Percentiles rank a stretch among this genome's conserved stretches.
Conservation (phyloP, 2,329 filamentous ascomycete species). For the Neobulgaria alba region DNA sequence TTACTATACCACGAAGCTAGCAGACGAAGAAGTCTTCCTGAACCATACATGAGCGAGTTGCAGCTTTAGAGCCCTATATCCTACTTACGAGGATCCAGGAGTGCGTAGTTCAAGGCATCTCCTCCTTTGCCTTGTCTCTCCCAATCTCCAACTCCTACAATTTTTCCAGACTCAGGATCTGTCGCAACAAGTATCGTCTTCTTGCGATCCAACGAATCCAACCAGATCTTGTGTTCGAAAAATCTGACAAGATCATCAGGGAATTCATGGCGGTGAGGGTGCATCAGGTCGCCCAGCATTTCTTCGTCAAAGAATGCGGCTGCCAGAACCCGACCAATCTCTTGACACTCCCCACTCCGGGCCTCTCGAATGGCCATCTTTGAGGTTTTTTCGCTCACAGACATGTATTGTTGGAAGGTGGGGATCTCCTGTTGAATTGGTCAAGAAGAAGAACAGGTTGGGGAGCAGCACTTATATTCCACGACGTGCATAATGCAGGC, state of each 20-base stretch:
- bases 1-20: not conserved
- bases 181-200: not conserved
- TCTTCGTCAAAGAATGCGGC: conserved; percentile 30
- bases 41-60: not conserved
- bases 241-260: conserved; percentile 28
- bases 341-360: conserved; percentile 2
- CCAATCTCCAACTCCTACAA: conserved; percentile 22
- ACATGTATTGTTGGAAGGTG: not conserved
- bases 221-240: conserved; percentile 28
- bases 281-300: conserved; percentile 29
- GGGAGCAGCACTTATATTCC: no score
- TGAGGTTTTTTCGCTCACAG: not conserved
- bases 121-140: conserved; percentile 11
- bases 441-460: no score
- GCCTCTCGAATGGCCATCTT: conserved; percentile 1
- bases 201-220: conserved; percentile 18
- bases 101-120: not conserved
- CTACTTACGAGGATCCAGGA: conserved; percentile 4
- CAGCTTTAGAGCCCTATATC: conserved; percentile 1
- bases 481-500: no score
- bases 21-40: not conserved
- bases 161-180: not conserved
- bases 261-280: conserved; percentile 28
- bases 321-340: conserved; percentile 26
- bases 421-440: no score